A percentile compares a stretch with the other conserved stretches of the same genome.
Evolutionary conservation across 129 eudicot genomes (phyloP).

Genomic region (Chrysanthemum makinoi): DNA sequence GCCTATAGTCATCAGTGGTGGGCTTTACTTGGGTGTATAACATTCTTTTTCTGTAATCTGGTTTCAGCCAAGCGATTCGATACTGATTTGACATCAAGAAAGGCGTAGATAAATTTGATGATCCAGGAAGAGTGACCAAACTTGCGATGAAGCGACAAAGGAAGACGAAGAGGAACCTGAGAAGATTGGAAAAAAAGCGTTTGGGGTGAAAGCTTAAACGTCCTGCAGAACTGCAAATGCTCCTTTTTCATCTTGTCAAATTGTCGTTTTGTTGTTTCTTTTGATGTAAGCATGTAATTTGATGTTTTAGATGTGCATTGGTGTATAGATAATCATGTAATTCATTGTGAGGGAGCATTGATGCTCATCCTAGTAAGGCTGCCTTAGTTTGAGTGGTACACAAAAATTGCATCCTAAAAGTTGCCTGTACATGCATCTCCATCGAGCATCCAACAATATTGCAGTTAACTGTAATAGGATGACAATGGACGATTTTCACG

Average conservation of each 20-base stretch:
- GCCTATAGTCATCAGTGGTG: not conserved
- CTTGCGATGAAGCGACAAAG: slow-evolving; percentile 88
- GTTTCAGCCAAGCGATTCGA: slow-evolving; percentile 58
- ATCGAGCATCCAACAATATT: no score
- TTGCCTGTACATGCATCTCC: no score
- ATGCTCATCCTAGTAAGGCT: no score
- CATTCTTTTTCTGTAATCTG: not conserved
- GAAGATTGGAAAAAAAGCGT: slow-evolving; percentile 38
- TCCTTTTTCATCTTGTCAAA: not conserved
- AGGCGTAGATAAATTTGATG: slow-evolving; percentile 75
- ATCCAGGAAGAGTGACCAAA: slow-evolving; percentile 93
- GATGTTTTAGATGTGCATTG: no score
- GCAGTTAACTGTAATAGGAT: no score
- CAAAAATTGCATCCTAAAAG: no score
- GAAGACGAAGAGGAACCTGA: slow-evolving; percentile 59
- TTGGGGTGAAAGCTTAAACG: slow-evolving; percentile 54
- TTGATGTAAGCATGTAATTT: no score
- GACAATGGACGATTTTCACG: no score
- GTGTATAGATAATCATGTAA: no score
- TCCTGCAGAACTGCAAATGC: not conserved
- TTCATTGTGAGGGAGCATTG: no score
- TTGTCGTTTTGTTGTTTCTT: slow-evolving; percentile 28
- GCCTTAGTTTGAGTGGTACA: no score
- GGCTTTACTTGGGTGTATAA: slow-evolving; percentile 9
- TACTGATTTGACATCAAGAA: slow-evolving; percentile 65